Base-by-base conservation (phyloP, 108 stramenopile genomes). In the Nitzschia sp. region DNA sequence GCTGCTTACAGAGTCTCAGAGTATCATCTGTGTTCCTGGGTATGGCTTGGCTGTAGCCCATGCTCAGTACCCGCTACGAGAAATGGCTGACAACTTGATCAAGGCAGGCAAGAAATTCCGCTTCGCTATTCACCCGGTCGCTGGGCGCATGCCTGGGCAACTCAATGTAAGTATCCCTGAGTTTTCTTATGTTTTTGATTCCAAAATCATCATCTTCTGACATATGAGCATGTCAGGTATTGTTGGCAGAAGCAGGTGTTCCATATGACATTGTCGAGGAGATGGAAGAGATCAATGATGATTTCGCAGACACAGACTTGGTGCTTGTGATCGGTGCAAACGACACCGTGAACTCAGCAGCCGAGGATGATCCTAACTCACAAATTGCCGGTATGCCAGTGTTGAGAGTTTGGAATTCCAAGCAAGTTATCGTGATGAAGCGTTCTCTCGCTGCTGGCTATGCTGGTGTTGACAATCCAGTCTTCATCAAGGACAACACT, bases 361-460 rank as follows among this genome's bases (percentile, higher is more conserved):
- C 99, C 8, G 91, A 95, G 60, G 99, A 99, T 43, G 98, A 98
- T 76, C 99, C 99, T 2, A 94, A 96, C 77, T 89, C 85, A 41
- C 86, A 90, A 60, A 95, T 98, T 75, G 95, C 95, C 9, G 96
- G 96, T 41, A 96, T 97, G 96, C 96, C 96, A 34, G 96, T 97
- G n/a, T 76, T 97, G 17, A 81, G 91, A 69, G 97, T 98, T 2
- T 99, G 99, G 99, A 92, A 96, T 59, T 62, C 95, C 15, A 98
- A 98, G 88, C 96, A 97, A 68, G 94, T 95, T 10, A 95, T 99
- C 72, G 97, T 99, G 24, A 97, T 98, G 97, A 99, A 99, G 91
- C 88, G 99, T 15, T 80, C 88, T 72, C 78, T 98, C 69, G 97
- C 94, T 50, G 92, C 95, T 40, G 99, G 99, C 14, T 99, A 99